Evolutionary conservation across 2,329 filamentous ascomycete species (phyloP).

Genomic region (Rugonectria rugulosa): DNA sequence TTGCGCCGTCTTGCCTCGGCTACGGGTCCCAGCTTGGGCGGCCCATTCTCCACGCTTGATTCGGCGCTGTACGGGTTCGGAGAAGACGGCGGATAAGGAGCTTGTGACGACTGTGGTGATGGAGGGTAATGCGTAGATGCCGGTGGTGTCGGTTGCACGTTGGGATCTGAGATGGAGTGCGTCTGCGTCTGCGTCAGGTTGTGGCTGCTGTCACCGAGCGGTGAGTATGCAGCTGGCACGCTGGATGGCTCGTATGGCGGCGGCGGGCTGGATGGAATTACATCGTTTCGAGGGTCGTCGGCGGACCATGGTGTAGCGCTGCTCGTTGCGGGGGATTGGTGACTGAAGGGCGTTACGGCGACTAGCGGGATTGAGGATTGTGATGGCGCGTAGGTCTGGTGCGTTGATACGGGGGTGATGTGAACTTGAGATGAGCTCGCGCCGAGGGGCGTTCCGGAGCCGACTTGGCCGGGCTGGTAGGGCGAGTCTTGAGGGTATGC

Average conservation of each 20-base stretch:
- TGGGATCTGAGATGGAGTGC: neutral
- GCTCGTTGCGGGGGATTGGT: constrained; percentile 8
- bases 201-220: constrained; percentile 17
- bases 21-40: constrained; percentile 35
- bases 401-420: constrained; percentile 15
- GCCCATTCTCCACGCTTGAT: constrained; percentile 24
- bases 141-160: constrained; percentile 1
- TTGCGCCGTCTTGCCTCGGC: constrained; percentile 31
- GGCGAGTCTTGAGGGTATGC: constrained; percentile 43
- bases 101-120: constrained; percentile 12
- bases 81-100: constrained; percentile 14
- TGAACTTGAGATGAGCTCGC: constrained; percentile 15
- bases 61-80: constrained; percentile 28
- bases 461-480: constrained; percentile 33
- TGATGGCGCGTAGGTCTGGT: constrained; percentile 23
- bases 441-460: neutral
- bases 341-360: constrained; percentile 21
- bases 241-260: constrained; percentile 40
- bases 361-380: constrained; percentile 13
- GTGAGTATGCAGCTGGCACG: constrained; percentile 37
- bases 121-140: constrained; percentile 26
- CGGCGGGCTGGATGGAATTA: constrained; percentile 34
- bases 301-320: neutral
- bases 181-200: constrained; percentile 17
- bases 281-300: constrained; percentile 9